Evolutionary conservation across 352 stramenopile genomes (phyloP).

Genomic region (Albugo candida): DNA sequence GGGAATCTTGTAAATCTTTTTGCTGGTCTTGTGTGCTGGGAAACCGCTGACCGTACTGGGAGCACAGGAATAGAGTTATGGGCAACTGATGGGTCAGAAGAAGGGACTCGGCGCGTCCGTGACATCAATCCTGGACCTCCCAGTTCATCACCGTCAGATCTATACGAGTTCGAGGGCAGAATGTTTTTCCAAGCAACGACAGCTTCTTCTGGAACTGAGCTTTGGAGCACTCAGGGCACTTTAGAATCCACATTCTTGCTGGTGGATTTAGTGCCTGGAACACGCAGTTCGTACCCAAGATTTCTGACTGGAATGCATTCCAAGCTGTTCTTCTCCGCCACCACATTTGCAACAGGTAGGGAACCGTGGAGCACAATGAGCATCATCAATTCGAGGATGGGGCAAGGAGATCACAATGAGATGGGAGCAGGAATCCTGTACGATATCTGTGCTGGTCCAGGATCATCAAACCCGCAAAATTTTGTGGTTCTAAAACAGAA

Average conservation of each 20-base stretch:
- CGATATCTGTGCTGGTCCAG: constrained; percentile 28
- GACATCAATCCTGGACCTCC: constrained; percentile 15
- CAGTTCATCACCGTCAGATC: constrained; percentile 15
- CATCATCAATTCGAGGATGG: constrained; percentile 14
- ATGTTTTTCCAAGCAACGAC: constrained; percentile 62
- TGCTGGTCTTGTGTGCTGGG: constrained; percentile 64
- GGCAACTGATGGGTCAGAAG: constrained; percentile 53
- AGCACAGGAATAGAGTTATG: constrained; percentile 39
- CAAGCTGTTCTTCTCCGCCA: constrained; percentile 35
- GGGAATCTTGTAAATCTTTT: constrained; percentile 32
- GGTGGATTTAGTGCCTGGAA: constrained; percentile 29
- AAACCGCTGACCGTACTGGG: background rate
- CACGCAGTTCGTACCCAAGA: constrained; percentile 16
- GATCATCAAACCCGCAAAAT: constrained; percentile 28
- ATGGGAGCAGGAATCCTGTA: constrained; percentile 24
- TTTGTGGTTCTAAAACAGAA: constrained; percentile 14
- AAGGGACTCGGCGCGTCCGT: constrained; percentile 35
- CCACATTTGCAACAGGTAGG: constrained; percentile 15
- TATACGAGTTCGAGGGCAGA: constrained; percentile 17
- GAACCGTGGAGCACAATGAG: constrained; percentile 34
- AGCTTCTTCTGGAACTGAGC: constrained; percentile 26
- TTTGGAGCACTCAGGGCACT: constrained; percentile 59
- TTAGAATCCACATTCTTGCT: constrained; percentile 24
- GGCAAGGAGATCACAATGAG: constrained; percentile 9
- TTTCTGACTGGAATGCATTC: constrained; percentile 16